Percentiles rank a stretch among this genome's conserved stretches.
phyloP scores from a whole-genome alignment of 1,284 basidiomycete species.

The Volvariella surrecta region DNA sequence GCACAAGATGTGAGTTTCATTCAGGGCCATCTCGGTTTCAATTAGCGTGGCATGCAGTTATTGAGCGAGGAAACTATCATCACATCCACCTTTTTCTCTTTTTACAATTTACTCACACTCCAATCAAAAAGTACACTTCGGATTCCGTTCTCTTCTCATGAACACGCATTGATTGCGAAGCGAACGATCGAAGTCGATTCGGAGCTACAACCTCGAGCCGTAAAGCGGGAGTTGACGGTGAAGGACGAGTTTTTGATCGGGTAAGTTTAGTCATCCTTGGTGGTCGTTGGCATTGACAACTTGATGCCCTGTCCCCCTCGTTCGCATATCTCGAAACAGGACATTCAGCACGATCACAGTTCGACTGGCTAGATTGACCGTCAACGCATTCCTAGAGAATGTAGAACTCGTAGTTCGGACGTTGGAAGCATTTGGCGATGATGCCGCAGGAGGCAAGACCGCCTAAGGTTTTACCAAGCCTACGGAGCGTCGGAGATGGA shows the following conservation, averaged over 20 bases:
- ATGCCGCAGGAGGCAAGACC: constrained; percentile 28
- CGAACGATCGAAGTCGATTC: constrained; percentile 79
- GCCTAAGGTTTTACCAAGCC: neutral
- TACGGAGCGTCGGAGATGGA: neutral
- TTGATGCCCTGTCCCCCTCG: neutral
- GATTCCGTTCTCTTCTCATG: constrained; percentile 65
- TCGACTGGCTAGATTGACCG: constrained; percentile 71
- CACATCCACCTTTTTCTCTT: neutral
- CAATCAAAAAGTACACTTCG: constrained; percentile 50
- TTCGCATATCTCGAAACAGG: constrained; percentile 23
- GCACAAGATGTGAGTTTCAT: too few relatives aligned
- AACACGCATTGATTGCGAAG: constrained; percentile 74
- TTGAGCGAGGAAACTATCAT: neutral
- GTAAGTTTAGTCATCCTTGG: constrained; percentile 31
- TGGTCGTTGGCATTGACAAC: neutral
- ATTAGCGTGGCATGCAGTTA: too few relatives aligned
- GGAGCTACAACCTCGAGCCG: constrained; percentile 74
- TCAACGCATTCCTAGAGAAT: constrained; percentile 83
- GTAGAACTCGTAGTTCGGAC: constrained; percentile 78
- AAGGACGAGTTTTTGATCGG: constrained; percentile 62
- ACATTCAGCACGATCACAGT: constrained; percentile 72
- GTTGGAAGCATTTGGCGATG: constrained; percentile 68
- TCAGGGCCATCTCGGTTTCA: too few relatives aligned
- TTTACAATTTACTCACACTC: neutral
- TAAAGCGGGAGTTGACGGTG: constrained; percentile 59